phyloP scores from a whole-genome alignment of 2,329 filamentous ascomycete genomes.

The Lachnellula hyalina region DNA sequence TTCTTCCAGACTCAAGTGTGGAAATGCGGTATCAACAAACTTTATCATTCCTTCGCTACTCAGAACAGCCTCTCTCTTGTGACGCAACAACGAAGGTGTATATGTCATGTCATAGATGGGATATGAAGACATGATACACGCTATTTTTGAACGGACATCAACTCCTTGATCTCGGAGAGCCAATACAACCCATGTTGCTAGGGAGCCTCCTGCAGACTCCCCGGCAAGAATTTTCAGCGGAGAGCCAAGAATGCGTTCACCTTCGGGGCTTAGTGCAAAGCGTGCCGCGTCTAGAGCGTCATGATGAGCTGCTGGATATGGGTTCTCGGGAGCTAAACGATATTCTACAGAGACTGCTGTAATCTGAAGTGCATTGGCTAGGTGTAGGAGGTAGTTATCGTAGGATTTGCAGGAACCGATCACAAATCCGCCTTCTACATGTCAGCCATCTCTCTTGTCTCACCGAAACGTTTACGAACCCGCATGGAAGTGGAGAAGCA shows the following conservation, averaged over 20 bases:
- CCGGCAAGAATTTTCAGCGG: constrained; percentile 37
- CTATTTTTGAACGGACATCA: constrained; percentile 32
- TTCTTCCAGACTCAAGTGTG: constrained; percentile 5
- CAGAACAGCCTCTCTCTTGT: constrained; percentile 31
- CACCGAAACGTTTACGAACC: too few species aligned
- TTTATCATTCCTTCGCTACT: constrained; percentile 37
- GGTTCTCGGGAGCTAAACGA: constrained; percentile 8
- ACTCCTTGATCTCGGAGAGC: constrained; percentile 33
- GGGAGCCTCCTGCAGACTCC: constrained; percentile 44
- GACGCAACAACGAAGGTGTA: constrained; percentile 34
- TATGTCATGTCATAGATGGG: constrained; percentile 44
- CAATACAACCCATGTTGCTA: constrained; percentile 40
- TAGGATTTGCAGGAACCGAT: too few species aligned
- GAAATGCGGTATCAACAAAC: constrained; percentile 3
- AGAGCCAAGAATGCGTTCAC: constrained; percentile 35
- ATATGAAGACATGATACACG: constrained; percentile 43
- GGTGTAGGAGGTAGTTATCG: constrained; percentile 35
- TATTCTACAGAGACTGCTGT: constrained; percentile 38
- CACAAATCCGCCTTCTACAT: too few species aligned
- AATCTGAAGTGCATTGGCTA: constrained; percentile 40
- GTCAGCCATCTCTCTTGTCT: too few species aligned
- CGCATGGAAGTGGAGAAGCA: too few species aligned
- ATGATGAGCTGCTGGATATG: neutral
- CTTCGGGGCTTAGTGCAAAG: constrained; percentile 42
- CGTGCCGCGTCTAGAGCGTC: constrained; percentile 45